Evolutionary conservation across 306 rosid species (phyloP).

Genomic region (Dryas drummondii): DNA sequence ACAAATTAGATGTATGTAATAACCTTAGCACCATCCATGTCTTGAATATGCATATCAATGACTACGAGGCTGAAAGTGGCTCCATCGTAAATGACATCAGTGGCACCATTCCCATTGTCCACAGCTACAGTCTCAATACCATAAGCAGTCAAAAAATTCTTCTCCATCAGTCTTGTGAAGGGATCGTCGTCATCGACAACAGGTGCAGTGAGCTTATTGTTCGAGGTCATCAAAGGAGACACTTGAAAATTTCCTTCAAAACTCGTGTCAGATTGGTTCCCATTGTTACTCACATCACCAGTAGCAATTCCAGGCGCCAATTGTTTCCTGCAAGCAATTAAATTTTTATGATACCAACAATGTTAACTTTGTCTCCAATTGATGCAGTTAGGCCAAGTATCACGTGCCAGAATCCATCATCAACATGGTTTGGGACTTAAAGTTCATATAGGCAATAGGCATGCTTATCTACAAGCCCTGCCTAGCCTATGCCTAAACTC

Average conservation of each 20-base stretch:
- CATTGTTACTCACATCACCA: not conserved
- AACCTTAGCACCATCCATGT: conserved; percentile 16
- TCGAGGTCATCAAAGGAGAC: conserved; percentile 7
- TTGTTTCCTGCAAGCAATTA: not conserved
- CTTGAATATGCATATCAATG: conserved; percentile 11
- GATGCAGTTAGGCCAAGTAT: too few species aligned
- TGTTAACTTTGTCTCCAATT: too few species aligned
- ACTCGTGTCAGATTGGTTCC: too few species aligned
- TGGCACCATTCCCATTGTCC: conserved; percentile 21
- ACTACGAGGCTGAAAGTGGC: conserved; percentile 16
- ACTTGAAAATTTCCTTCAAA: too few species aligned
- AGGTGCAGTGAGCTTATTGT: conserved; percentile 19
- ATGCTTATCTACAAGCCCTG: too few species aligned
- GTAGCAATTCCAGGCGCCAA: not conserved
- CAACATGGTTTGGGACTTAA: too few species aligned
- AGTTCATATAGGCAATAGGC: too few species aligned
- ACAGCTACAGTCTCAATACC: conserved; percentile 19
- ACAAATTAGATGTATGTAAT: not conserved
- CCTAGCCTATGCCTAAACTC: not conserved
- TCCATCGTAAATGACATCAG: conserved; percentile 15
- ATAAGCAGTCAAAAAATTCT: not conserved
- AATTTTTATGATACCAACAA: too few species aligned
- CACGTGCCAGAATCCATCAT: too few species aligned
- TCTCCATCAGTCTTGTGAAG: not conserved
- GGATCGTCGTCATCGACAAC: conserved; percentile 13